These are phyloP conservation scores for Ogataea trehalophila DNA, from an alignment of 805 yeast species.

Conservation along the genomic window DNA sequence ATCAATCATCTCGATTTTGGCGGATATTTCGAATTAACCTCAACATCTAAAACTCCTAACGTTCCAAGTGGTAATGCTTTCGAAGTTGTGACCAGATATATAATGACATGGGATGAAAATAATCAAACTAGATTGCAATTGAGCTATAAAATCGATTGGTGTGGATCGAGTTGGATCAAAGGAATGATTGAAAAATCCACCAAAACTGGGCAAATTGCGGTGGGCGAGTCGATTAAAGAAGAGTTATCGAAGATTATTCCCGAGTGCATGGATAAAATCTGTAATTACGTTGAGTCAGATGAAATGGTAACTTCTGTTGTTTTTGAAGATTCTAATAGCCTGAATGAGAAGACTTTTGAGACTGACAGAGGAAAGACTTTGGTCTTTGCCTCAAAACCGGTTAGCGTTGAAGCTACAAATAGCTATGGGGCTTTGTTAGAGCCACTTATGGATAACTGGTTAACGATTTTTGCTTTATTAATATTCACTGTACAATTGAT, in stretches of 20 bases:
- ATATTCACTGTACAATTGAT: conserved; percentile 7
- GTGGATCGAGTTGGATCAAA: conserved; percentile 88
- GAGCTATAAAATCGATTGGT: conserved; percentile 84
- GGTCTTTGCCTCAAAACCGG: background rate
- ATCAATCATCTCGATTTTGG: conserved; percentile 51
- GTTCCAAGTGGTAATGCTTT: conserved; percentile 92
- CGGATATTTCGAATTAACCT: conserved; percentile 53
- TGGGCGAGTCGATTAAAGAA: conserved; percentile 39
- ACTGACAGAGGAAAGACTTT: background rate
- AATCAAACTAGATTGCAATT: conserved; percentile 56
- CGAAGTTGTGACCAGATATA: conserved; percentile 65
- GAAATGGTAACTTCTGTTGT: background rate
- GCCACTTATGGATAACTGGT: conserved; percentile 8
- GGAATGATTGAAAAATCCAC: conserved; percentile 84
- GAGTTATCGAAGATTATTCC: conserved; percentile 20
- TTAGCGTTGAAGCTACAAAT: background rate
- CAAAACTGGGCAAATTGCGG: conserved; percentile 68
- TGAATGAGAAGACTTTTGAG: background rate
- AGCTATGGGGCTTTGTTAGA: conserved; percentile 4
- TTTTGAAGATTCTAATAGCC: no score
- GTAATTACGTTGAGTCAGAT: background rate
- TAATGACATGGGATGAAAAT: conserved; percentile 67
- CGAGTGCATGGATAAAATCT: background rate
- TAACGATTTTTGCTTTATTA: conserved; percentile 3
- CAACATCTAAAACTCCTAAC: conserved; percentile 76